Evolutionary conservation across 768 basidiomycete genomes (phyloP).

Genomic region (Lyophyllum semitale): DNA sequence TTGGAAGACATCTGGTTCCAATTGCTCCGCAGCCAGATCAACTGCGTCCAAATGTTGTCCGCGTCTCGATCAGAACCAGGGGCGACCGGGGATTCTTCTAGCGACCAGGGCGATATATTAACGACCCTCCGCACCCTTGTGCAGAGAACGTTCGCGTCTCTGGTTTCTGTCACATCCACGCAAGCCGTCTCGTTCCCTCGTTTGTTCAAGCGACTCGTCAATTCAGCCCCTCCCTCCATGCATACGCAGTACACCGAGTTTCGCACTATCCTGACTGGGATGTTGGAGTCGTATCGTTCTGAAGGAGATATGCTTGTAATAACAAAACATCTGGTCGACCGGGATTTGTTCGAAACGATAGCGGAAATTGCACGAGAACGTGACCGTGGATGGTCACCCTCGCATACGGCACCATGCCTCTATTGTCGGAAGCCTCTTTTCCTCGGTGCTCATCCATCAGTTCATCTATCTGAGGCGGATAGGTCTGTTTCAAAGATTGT

Average conservation of each 20-base stretch:
- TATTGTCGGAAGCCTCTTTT: constrained; percentile 57
- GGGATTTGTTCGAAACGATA: constrained; percentile 79
- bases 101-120: constrained; percentile 34
- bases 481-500: constrained; percentile 32
- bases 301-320: constrained; percentile 90
- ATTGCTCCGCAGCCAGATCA: constrained; percentile 79
- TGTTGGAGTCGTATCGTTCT: constrained; percentile 91
- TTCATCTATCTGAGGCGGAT: constrained; percentile 14
- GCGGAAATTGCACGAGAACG: constrained; percentile 60
- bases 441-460: constrained; percentile 13
- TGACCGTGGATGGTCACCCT: constrained; percentile 61
- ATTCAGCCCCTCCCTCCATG: constrained; percentile 60
- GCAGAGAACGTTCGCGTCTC: constrained; percentile 79
- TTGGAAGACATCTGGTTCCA: constrained; percentile 91
- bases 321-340: constrained; percentile 76
- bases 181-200: constrained; percentile 86
- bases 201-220: constrained; percentile 89
- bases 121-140: constrained; percentile 70
- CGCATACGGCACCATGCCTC: constrained; percentile 44
- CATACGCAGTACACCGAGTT: constrained; percentile 88
- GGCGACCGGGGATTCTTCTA: background rate
- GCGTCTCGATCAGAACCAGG: constrained; percentile 31
- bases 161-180: constrained; percentile 83
- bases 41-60: constrained; percentile 72
- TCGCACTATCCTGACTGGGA: constrained; percentile 86